Evolutionary conservation across 805 yeast species (phyloP).

Genomic region (Allodekkera sacchari): DNA sequence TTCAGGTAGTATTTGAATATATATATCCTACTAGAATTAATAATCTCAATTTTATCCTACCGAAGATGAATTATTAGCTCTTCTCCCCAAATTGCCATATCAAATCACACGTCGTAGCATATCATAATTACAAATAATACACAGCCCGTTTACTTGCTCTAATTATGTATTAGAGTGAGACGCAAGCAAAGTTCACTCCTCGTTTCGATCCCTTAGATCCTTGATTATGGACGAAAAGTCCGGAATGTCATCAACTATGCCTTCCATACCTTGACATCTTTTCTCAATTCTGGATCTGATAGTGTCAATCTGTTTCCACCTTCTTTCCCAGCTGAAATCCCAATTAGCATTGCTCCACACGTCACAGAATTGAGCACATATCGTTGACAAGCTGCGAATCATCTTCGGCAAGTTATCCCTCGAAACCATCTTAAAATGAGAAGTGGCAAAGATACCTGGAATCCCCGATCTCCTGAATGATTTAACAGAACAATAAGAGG

Average conservation of each 20-base stretch:
- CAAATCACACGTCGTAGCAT: background rate
- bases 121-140: no score
- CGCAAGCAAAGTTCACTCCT: no score
- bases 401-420: slow-evolving; percentile 51
- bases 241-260: no score
- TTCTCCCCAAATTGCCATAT: background rate
- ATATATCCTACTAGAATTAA: no score
- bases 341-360: slow-evolving; percentile 63
- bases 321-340: slow-evolving; percentile 58
- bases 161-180: no score
- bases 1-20: no score
- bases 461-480: slow-evolving; percentile 58
- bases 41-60: no score
- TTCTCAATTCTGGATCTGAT: slow-evolving; percentile 9
- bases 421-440: slow-evolving; percentile 64
- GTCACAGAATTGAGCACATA: slow-evolving; percentile 64
- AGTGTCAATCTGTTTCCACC: slow-evolving; percentile 46
- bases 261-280: slow-evolving; percentile 1
- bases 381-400: slow-evolving; percentile 56
- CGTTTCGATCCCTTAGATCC: no score
- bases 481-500: slow-evolving; percentile 48
- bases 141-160: background rate
- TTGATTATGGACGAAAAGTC: no score
- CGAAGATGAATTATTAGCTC: no score
- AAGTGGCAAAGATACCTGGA: slow-evolving; percentile 69